Percentiles rank a stretch among this genome's conserved stretches.
phyloP scores from a whole-genome alignment of 805 yeast genomes.

The Ogataea methanolica region DNA sequence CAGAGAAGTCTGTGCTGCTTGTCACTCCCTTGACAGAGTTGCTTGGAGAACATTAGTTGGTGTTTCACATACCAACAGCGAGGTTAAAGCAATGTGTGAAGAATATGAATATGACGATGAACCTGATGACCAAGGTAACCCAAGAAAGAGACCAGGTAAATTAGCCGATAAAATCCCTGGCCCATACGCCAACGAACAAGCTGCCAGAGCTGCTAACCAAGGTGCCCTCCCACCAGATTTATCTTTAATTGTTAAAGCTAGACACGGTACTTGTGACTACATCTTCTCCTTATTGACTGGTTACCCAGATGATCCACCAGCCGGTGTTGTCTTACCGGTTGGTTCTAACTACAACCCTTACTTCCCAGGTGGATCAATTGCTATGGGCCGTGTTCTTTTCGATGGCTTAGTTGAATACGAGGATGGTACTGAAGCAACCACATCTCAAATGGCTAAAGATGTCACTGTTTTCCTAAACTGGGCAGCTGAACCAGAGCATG shows the following conservation, averaged over 20 bases:
- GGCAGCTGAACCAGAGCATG: constrained; percentile 98
- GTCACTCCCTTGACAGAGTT: constrained; percentile 94
- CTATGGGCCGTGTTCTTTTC: constrained; percentile 97
- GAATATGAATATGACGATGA: constrained; percentile 97
- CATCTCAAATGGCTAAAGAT: constrained; percentile 99
- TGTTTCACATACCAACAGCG: constrained; percentile 87
- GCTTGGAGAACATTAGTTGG: constrained; percentile 99
- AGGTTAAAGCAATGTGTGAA: constrained; percentile 90
- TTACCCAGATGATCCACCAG: constrained; percentile 98
- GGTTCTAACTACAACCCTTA: constrained; percentile 98
- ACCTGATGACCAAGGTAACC: constrained; percentile 94
- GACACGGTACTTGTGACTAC: constrained; percentile 97
- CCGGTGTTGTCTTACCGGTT: constrained; percentile 88
- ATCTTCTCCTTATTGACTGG: constrained; percentile 94
- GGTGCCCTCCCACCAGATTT: constrained; percentile 99
- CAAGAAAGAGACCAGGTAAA: constrained; percentile 97
- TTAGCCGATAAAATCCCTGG: constrained; percentile 92
- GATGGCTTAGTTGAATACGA: constrained; percentile 98
- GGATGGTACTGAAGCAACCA: constrained; percentile 98
- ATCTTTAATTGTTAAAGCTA: constrained; percentile 94
- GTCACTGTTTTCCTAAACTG: constrained; percentile 94
- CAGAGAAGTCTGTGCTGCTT: constrained; percentile 98
- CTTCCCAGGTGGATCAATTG: constrained; percentile 99
- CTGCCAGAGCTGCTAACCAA: constrained; percentile 99
- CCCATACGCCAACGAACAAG: constrained; percentile 97